Percentiles rank a stretch among this genome's conserved stretches.
phyloP scores from a whole-genome alignment of 345 rosid genomes.

The Excoecaria agallocha region DNA sequence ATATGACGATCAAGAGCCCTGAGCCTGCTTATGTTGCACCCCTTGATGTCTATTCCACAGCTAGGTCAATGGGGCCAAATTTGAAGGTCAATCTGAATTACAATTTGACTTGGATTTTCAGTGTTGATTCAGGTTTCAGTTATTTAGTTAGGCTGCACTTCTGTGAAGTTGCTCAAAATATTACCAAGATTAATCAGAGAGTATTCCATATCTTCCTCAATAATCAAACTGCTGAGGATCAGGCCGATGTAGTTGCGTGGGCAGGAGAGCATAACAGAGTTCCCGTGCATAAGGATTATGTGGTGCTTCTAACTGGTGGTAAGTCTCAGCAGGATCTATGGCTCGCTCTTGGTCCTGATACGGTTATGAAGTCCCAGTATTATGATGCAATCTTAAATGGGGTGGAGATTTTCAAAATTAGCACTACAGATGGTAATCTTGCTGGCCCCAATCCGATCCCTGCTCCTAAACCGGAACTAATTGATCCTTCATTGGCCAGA shows the following conservation, averaged over 20 bases:
- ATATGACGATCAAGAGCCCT: constrained; percentile 48
- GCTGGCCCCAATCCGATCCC: constrained; percentile 92
- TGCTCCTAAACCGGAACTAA: constrained; percentile 42
- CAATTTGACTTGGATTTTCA: constrained; percentile 82
- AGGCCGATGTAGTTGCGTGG: constrained; percentile 59
- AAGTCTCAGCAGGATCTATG: constrained; percentile 70
- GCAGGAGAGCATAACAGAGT: constrained; percentile 43
- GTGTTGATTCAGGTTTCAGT: constrained; percentile 68
- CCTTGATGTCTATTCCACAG: constrained; percentile 55
- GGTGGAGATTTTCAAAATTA: constrained; percentile 79
- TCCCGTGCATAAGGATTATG: constrained; percentile 50
- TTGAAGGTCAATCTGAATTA: constrained; percentile 44
- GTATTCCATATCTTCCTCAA: constrained; percentile 58
- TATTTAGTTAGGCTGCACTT: constrained; percentile 94
- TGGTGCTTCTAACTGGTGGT: constrained; percentile 41
- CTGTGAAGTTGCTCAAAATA: constrained; percentile 52
- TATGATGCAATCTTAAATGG: constrained; percentile 80
- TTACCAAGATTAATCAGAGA: constrained; percentile 60
- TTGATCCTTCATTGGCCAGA: constrained; percentile 46
- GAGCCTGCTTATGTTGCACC: constrained; percentile 76
- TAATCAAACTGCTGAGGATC: constrained; percentile 56
- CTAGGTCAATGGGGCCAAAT: constrained; percentile 78
- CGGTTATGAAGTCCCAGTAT: constrained; percentile 37
- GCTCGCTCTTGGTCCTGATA: constrained; percentile 71
- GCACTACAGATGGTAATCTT: constrained; percentile 45